Evolutionary conservation across 306 rosid species (phyloP).

Genomic region (Clitoria ternatea): DNA sequence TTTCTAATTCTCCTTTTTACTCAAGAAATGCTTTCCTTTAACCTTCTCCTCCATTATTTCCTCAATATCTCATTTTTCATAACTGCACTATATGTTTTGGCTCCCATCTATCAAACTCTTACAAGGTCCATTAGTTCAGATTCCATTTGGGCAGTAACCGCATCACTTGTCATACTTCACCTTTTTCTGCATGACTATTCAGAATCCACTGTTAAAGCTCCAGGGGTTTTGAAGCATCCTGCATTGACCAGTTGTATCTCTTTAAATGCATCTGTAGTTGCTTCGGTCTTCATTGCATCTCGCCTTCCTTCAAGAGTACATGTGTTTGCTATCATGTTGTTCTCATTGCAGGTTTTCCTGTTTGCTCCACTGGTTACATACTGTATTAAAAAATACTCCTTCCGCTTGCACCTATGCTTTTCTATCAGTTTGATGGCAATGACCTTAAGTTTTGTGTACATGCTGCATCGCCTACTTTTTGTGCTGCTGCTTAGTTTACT

Average conservation of each 20-base stretch:
- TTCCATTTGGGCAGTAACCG: constrained; percentile 77
- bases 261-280: constrained; percentile 82
- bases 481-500: constrained; percentile 58
- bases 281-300: constrained; percentile 84
- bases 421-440: constrained; percentile 55
- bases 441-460: constrained; percentile 61
- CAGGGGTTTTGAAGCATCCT: constrained; percentile 58
- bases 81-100: constrained; percentile 68
- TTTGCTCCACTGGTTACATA: constrained; percentile 81
- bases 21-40: constrained; percentile 72
- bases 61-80: constrained; percentile 73
- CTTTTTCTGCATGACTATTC: constrained; percentile 88
- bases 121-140: constrained; percentile 91
- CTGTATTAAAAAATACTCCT: constrained; percentile 73
- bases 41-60: constrained; percentile 59
- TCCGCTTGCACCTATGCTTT: constrained; percentile 62
- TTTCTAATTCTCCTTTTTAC: constrained; percentile 67
- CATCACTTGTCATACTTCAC: constrained; percentile 70
- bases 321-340: constrained; percentile 76
- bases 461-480: constrained; percentile 52
- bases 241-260: constrained; percentile 79
- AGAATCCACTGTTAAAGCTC: constrained; percentile 69
- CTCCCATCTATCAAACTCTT: constrained; percentile 89
- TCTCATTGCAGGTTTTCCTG: constrained; percentile 84
- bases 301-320: constrained; percentile 84